Conservation (phyloP, 148 eudicot species). For the Rhododendron molle region DNA sequence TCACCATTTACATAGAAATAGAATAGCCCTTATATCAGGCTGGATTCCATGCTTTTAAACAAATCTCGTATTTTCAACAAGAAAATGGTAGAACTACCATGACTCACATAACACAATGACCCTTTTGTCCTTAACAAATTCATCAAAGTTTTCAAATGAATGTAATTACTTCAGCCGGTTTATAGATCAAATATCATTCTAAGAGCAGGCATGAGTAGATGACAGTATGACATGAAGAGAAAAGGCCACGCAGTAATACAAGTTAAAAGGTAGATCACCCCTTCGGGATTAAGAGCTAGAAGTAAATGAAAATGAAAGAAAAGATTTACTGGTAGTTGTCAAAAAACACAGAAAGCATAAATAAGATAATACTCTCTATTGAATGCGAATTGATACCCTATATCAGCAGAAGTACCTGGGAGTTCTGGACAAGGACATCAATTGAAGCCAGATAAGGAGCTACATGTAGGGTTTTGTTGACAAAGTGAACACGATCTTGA, state of each 20-base stretch:
- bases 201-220: background rate
- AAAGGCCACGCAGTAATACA: background rate
- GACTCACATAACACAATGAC: background rate
- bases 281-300: background rate
- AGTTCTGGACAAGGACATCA: conserved; percentile 86
- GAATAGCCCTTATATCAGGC: conserved; percentile 6
- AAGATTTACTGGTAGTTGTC: background rate
- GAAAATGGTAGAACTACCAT: background rate
- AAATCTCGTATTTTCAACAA: background rate
- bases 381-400: background rate
- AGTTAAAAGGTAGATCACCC: background rate
- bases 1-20: background rate
- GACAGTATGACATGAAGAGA: background rate
- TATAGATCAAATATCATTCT: background rate
- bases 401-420: conserved; percentile 47
- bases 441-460: conserved; percentile 82
- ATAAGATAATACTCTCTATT: background rate
- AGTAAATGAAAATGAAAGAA: background rate
- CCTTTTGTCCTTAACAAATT: background rate
- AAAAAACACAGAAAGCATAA: background rate
- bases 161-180: background rate
- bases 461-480: conserved; percentile 73
- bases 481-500: conserved; percentile 73
- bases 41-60: background rate
- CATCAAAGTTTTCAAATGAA: background rate